Evolutionary conservation across 306 rosid species (phyloP).

Genomic region (Mimosa bimucronata): DNA sequence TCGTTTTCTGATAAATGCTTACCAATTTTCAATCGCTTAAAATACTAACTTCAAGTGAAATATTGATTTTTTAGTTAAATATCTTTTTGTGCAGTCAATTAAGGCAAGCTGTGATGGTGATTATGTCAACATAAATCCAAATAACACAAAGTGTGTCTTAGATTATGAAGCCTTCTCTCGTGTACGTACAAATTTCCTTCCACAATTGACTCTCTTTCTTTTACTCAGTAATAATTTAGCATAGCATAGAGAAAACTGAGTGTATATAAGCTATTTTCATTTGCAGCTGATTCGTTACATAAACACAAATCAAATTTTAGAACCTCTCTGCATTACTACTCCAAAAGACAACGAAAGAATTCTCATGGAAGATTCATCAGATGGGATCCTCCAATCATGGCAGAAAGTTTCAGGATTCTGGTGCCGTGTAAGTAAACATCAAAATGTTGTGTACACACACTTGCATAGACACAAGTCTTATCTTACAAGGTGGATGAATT

Average conservation of each 20-base stretch:
- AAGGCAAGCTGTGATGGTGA: slow-evolving; percentile 35
- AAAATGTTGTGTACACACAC: background rate
- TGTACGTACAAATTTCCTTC: background rate
- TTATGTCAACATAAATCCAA: slow-evolving; percentile 29
- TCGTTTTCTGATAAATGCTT: too few relatives aligned
- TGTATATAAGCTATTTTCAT: background rate
- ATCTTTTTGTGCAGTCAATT: slow-evolving; percentile 25
- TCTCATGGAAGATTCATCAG: slow-evolving; percentile 9
- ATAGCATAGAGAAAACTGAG: background rate
- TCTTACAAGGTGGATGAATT: too few relatives aligned
- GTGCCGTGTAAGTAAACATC: slow-evolving; percentile 19
- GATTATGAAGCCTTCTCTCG: slow-evolving; percentile 17
- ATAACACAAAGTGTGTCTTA: slow-evolving; percentile 9
- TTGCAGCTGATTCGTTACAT: slow-evolving; percentile 16
- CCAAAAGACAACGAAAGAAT: background rate
- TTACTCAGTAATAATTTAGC: too few relatives aligned
- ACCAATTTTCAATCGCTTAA: too few relatives aligned
- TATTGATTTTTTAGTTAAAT: too few relatives aligned
- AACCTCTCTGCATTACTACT: background rate
- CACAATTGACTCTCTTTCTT: background rate
- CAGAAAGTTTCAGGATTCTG: background rate
- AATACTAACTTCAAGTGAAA: too few relatives aligned
- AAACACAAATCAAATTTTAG: too few relatives aligned
- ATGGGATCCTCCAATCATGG: background rate
- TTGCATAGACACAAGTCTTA: background rate